Evolutionary conservation across 352 stramenopile genomes (phyloP).

Genomic region (Chloridella minuta): DNA sequence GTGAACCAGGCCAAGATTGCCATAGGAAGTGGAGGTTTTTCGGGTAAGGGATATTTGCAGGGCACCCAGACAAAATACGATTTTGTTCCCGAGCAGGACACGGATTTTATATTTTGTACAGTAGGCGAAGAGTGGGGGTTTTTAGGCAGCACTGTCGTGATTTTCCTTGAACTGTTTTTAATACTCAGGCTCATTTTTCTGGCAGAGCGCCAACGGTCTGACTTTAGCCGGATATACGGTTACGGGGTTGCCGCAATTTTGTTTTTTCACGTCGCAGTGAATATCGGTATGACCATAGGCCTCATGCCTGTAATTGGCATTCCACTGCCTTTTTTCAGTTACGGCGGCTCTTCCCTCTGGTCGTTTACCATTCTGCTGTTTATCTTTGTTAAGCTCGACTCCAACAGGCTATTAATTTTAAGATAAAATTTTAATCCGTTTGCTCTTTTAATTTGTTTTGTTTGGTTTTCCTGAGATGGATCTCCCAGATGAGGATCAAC

Average conservation of each 20-base stretch:
- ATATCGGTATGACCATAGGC: neutral
- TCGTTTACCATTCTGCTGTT: neutral
- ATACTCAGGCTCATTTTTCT: neutral
- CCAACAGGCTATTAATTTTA: neutral
- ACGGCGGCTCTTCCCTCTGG: neutral
- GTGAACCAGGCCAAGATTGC: neutral
- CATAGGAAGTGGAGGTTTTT: neutral
- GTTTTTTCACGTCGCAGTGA: neutral
- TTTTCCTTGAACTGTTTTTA: neutral
- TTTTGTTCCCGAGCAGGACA: neutral
- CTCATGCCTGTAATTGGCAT: neutral
- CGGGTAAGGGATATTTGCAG: neutral
- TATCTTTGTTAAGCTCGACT: neutral
- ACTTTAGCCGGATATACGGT: neutral
- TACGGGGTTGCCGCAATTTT: neutral
- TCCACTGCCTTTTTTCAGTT: neutral
- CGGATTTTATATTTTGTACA: neutral
- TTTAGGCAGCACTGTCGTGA: neutral
- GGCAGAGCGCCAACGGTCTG: neutral
- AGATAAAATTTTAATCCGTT: neutral
- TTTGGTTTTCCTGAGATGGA: neutral
- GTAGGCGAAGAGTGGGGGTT: neutral
- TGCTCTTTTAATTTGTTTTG: neutral
- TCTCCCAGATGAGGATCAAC: too few species aligned
- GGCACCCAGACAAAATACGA: neutral